Conservation (phyloP, 2,329 filamentous ascomycete species). For the Fusarium ramigenum region DNA sequence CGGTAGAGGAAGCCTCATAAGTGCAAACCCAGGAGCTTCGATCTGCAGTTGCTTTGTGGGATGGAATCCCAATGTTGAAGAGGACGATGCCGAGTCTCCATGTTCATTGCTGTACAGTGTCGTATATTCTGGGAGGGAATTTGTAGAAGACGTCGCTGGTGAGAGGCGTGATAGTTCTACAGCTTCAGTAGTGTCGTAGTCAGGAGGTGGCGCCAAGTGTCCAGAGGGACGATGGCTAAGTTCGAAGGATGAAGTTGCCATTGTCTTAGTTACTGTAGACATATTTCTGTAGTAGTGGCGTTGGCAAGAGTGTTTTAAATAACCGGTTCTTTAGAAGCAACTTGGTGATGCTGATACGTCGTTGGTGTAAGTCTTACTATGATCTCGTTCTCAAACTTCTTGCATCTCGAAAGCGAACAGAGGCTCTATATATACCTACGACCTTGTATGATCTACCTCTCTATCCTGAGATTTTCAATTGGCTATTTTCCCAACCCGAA, state of each 20-base stretch:
- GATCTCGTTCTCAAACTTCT: background rate
- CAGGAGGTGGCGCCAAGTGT: conserved; percentile 42
- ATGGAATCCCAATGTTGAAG: conserved; percentile 46
- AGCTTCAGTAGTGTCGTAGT: conserved; percentile 38
- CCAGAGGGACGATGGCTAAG: conserved; percentile 16
- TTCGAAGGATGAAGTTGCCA: background rate
- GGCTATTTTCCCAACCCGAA: conserved; percentile 20
- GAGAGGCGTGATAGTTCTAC: conserved; percentile 41
- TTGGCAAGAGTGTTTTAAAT: background rate
- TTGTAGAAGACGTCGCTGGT: conserved; percentile 39
- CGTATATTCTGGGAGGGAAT: conserved; percentile 44
- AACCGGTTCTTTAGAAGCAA: background rate
- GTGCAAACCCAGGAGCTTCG: conserved; percentile 55
- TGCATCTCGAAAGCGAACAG: background rate
- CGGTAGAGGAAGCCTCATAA: conserved; percentile 54
- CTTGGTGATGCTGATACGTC: background rate
- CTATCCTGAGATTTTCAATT: background rate
- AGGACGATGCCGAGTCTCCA: background rate
- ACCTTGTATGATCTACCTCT: background rate
- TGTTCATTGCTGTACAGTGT: background rate
- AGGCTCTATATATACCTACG: conserved; percentile 14
- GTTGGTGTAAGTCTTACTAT: background rate
- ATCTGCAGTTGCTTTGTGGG: conserved; percentile 60
- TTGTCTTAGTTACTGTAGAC: conserved; percentile 1
- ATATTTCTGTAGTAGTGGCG: background rate